These are phyloP conservation scores for Colletotrichum sp. DNA, from an alignment of 2,329 filamentous ascomycete genomes.

Conservation along the genomic window DNA sequence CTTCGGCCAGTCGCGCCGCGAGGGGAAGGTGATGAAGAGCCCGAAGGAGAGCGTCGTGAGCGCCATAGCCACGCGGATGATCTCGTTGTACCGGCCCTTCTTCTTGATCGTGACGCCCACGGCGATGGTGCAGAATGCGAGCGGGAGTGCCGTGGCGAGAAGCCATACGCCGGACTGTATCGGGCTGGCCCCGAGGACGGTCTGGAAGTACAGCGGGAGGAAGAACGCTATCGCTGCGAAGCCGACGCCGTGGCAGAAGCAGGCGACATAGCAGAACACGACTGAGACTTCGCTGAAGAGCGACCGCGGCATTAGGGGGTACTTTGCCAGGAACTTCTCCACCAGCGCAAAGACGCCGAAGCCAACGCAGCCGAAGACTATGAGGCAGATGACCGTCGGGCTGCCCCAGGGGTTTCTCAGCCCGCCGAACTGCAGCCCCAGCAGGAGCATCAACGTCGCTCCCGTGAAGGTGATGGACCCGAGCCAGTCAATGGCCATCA, in stretches of 20 bases:
- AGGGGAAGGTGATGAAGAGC: conserved; percentile 65
- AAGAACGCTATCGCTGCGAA: conserved; percentile 84
- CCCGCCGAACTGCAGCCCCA: conserved; percentile 86
- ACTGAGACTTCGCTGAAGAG: conserved; percentile 74
- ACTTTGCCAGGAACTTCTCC: conserved; percentile 76
- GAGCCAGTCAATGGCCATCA: conserved; percentile 67
- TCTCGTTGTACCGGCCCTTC: conserved; percentile 68
- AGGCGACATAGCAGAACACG: conserved; percentile 66
- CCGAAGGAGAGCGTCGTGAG: conserved; percentile 71
- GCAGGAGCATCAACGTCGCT: conserved; percentile 83
- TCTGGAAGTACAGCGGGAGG: conserved; percentile 85
- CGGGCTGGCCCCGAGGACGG: conserved; percentile 70
- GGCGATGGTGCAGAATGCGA: conserved; percentile 66
- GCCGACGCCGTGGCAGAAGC: conserved; percentile 76
- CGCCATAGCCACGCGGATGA: conserved; percentile 63
- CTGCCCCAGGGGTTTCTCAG: conserved; percentile 77
- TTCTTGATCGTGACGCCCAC: conserved; percentile 65
- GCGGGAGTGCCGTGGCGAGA: conserved; percentile 71
- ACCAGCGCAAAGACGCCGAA: conserved; percentile 72
- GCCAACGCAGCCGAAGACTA: conserved; percentile 73
- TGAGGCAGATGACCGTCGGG: conserved; percentile 75
- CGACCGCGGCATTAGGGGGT: conserved; percentile 77
- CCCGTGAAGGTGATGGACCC: conserved; percentile 68
- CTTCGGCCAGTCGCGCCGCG: conserved; percentile 58
- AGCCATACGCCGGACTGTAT: conserved; percentile 78